Evolutionary conservation across 768 basidiomycete genomes (phyloP).

Genomic region (Mrakia blollopis): DNA sequence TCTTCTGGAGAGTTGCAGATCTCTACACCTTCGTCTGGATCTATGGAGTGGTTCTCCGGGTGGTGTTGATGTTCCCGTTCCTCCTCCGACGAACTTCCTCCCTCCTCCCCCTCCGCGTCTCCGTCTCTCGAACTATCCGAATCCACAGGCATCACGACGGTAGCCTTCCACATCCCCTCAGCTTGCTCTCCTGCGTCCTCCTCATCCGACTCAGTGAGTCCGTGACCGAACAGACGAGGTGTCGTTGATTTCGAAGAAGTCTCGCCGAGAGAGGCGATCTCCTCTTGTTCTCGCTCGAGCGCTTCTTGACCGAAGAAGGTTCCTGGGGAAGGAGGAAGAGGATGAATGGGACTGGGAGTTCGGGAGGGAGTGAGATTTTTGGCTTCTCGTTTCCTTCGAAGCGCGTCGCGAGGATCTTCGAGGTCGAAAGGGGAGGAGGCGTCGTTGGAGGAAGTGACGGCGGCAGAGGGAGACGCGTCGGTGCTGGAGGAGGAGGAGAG

Average conservation of each 20-base stretch:
- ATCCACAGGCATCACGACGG: slow-evolving; percentile 9
- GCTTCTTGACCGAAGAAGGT: slow-evolving; percentile 8
- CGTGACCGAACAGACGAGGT: background rate
- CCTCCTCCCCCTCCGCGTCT: no score
- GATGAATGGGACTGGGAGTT: background rate
- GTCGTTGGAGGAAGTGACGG: slow-evolving; percentile 1
- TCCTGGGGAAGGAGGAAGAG: background rate
- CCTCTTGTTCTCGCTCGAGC: background rate
- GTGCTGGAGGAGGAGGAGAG: background rate
- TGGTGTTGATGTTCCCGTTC: background rate
- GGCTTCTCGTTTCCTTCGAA: background rate
- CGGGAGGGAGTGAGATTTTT: background rate
- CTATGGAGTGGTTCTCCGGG: background rate
- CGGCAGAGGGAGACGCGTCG: background rate
- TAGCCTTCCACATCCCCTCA: background rate
- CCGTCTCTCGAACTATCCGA: slow-evolving; percentile 2
- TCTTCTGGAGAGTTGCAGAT: slow-evolving; percentile 22
- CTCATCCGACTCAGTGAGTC: slow-evolving; percentile 7
- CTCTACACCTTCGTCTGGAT: slow-evolving; percentile 15
- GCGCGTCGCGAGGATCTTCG: background rate
- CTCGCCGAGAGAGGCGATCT: background rate
- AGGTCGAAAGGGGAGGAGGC: background rate
- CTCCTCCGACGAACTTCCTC: background rate
- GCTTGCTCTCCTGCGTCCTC: background rate
- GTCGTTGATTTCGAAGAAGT: no score